Evolutionary conservation across 768 basidiomycete genomes (phyloP), one percentile per base, ranked within the genome.

Genomic region (Hysterangium stoloniferum): DNA sequence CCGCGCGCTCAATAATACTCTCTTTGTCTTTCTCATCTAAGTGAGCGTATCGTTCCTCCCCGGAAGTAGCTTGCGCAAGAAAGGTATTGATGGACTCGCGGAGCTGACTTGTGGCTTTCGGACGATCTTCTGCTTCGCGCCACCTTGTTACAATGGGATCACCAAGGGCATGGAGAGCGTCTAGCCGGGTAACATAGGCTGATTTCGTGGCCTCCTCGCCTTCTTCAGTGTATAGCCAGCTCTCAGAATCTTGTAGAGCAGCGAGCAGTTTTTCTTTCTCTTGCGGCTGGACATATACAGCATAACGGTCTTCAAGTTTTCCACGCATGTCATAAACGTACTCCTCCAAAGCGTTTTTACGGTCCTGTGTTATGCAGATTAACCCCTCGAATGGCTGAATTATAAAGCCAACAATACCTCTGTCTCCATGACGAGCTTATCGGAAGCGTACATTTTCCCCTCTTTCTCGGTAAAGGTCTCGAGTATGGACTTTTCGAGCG

Each of bases 261-360:
- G 61, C 68, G 25, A 90, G 71, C 31, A 98, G 79, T 54, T 78
- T 79, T 55, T 78, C 66, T 71, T 93, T 94, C 71, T 98, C 95
- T 11, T 71, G 65, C 0, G 80, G 43, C 61, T 84, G 76, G 46
- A 86, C 86, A 67, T 74, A 98, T 11, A 78, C 42, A 15, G 83
- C 82, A 61, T 88, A 96, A 45, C 86, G 80, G 41, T 85, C 88
- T 31, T 97, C 94, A 53, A 99, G 78, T 72, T 96, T 95, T 67
- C 79, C 73, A 33, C 93, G 87, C 61, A 77, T 92, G 66, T 98
- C 95, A 69, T 97, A 97, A 52, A 98, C 86, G 72, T 95, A 97
- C 70, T 98, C 96, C 71, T 99, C 95, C 11, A 99, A 82, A 4
- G 94, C 93, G 64, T 99, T 99, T 73, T 97, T 99, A 67, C 89